These are phyloP conservation scores for Claviceps sp. DNA, from an alignment of 2,329 filamentous ascomycete genomes.

Conservation along the genomic window DNA sequence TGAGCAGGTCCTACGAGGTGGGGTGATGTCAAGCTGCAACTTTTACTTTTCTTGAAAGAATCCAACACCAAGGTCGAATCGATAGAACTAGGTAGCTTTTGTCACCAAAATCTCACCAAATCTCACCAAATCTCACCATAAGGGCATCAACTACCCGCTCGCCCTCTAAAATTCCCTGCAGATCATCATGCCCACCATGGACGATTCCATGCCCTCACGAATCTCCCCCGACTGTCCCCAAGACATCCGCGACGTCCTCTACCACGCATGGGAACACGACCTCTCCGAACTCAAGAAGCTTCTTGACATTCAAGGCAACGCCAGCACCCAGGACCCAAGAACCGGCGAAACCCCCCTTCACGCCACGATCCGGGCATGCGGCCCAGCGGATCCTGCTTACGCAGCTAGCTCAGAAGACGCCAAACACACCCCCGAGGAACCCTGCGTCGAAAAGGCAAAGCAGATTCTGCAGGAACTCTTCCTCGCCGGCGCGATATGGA, in stretches of 20 bases:
- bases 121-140: no score
- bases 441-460: conserved; percentile 44
- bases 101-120: no score
- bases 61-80: no score
- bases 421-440: conserved; percentile 24
- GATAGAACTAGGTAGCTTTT: no score
- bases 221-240: conserved; percentile 40
- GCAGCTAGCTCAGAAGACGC: conserved; percentile 18
- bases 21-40: no score
- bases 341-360: conserved; percentile 84
- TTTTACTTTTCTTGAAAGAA: no score
- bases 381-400: conserved; percentile 20
- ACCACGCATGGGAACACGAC: conserved; percentile 47
- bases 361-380: conserved; percentile 71
- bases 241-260: conserved; percentile 36
- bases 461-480: conserved; percentile 65
- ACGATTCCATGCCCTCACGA: conserved; percentile 39
- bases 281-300: conserved; percentile 53
- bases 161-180: not conserved
- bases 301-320: conserved; percentile 45
- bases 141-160: not conserved
- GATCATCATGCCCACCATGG: conserved; percentile 15
- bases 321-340: conserved; percentile 70
- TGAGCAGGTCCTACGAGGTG: no score
- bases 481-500: conserved; percentile 90